phyloP scores from a whole-genome alignment of 225 moss, liverwort and hornwort species.

The Polytrichum commune region DNA sequence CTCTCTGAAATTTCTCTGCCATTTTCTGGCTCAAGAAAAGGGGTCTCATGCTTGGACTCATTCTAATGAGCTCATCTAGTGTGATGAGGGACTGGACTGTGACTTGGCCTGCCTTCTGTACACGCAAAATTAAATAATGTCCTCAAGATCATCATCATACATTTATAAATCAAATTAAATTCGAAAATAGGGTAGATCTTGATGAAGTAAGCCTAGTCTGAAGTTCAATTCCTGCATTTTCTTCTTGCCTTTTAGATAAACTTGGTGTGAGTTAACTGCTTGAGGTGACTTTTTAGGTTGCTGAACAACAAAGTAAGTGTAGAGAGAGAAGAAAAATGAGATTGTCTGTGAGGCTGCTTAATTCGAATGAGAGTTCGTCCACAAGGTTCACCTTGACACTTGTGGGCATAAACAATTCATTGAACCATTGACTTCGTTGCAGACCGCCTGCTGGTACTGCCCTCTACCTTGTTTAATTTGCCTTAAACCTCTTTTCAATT shows the following conservation, averaged over 20 bases:
- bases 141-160: no score
- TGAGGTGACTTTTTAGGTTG: slow-evolving; percentile 17
- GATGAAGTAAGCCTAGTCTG: no score
- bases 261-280: no score
- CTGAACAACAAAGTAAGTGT: slow-evolving; percentile 51
- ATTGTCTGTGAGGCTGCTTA: slow-evolving; percentile 80
- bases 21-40: slow-evolving; percentile 91
- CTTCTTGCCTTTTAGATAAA: no score
- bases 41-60: slow-evolving; percentile 83
- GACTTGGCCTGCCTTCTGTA: slow-evolving; percentile 83
- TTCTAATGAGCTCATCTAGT: slow-evolving; percentile 86
- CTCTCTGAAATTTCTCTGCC: slow-evolving; percentile 57
- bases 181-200: no score
- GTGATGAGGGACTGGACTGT: slow-evolving; percentile 87
- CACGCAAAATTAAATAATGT: slow-evolving; percentile 26
- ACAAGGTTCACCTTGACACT: slow-evolving; percentile 58
- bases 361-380: slow-evolving; percentile 83
- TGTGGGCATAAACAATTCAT: slow-evolving; percentile 23
- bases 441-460: no score
- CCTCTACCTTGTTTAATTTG: no score
- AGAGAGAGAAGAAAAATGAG: slow-evolving; percentile 49
- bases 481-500: no score
- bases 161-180: no score
- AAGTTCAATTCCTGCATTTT: no score
- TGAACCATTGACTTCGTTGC: no score